Base-by-base conservation (phyloP, 2,329 filamentous ascomycete genomes). In the Cyphellophora europaea region DNA sequence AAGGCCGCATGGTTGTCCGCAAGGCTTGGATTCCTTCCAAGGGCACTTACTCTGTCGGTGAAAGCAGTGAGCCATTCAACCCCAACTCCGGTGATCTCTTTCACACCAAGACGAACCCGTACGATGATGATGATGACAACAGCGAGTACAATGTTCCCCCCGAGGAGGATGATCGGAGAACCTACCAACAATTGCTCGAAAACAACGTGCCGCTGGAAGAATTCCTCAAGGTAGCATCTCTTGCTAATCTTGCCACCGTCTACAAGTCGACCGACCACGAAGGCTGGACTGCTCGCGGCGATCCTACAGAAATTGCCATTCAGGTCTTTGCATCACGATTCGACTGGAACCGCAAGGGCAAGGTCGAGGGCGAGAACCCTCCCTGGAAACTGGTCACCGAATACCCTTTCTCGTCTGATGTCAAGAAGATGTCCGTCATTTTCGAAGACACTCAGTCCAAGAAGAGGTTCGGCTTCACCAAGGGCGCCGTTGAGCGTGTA, bases 401-500 rank as follows among this genome's bases (percentile, higher is more conserved):
- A 48, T 82, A 79, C 38, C 80, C 79, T 0, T 86, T 85, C 43
- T 80, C 84, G 50, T 83, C 79, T 0, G 74, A 74, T 38, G 71
- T 84, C 43, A 86, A 85, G 63, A 81, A 78, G 49, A 85, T 84
- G 80, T 81, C 78, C 0, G 78, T 82, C 23, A 75, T 83, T 35
- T 81, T 79, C 53, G 48, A 53, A 10, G 51, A 53, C 41, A 45
- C 5, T 36, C 40, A 28, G 35, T 39, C 11, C 21, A 27, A 46
- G 15, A 44, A 51, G 16, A 42, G 49, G 11, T 59, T 57, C 53
- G 49, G 61, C 3, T 61, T 59, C 40, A 58, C 55, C 19, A 63
- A 63, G 41, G 59, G 61, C 15, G 81, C 81, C 2, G 79, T 83
- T 4, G 80, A 85, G 51, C 68, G 78, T 27, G 69, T 85, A 17